Conservation (phyloP, 2,329 filamentous ascomycete genomes). For the Stromatinia cepivora region DNA sequence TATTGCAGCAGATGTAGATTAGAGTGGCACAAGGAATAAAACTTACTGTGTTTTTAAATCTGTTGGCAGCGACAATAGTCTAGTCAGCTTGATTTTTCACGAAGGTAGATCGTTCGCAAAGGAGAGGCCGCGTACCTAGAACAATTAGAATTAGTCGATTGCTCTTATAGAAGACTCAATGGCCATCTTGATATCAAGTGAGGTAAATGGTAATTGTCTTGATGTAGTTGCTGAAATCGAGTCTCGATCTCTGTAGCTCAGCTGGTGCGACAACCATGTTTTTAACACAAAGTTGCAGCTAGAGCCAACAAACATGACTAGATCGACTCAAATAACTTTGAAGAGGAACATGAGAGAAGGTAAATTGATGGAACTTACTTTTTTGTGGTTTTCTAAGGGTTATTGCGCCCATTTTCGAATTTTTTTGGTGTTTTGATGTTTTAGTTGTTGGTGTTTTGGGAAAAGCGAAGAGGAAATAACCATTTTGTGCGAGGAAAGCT, state of each 20-base stretch:
- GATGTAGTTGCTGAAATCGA: not conserved
- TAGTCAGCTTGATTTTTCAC: not conserved
- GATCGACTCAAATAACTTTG: not conserved
- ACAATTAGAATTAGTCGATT: not conserved
- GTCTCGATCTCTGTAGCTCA: not conserved
- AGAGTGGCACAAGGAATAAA: not conserved
- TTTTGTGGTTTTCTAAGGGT: not conserved
- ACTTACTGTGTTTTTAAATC: conserved; percentile 1
- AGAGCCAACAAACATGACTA: not conserved
- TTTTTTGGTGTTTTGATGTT: not conserved
- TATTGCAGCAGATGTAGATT: not conserved
- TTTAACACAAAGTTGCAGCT: not conserved
- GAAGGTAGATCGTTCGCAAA: not conserved
- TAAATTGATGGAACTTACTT: not conserved
- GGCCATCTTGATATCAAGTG: not conserved
- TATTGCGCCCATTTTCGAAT: not conserved
- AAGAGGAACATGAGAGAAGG: not conserved
- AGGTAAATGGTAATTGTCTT: not conserved
- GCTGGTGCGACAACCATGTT: not conserved
- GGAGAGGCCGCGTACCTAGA: not conserved
- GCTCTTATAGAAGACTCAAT: no score
- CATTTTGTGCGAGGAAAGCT: not conserved
- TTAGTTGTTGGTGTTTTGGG: not conserved
- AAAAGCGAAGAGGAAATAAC: not conserved
- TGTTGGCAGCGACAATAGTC: not conserved